Conservation (phyloP, 148 eudicot genomes). For the Euryodendron excelsum region DNA sequence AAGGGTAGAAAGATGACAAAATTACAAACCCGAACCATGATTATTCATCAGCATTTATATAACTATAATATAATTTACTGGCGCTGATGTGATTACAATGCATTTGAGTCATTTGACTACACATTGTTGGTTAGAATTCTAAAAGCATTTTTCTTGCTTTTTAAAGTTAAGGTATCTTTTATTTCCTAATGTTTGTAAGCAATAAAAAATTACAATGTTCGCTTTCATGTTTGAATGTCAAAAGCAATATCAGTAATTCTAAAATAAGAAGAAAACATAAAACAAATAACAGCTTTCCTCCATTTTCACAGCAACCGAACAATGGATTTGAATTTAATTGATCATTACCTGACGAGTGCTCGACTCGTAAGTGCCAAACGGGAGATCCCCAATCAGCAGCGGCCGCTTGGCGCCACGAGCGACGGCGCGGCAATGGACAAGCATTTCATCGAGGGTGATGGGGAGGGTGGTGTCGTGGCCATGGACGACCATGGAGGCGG, state of each 20-base stretch:
- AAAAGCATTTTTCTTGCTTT: neutral
- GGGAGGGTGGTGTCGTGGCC: constrained; percentile 89
- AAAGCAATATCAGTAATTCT: no score
- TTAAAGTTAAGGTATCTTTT: no score
- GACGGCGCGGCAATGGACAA: constrained; percentile 89
- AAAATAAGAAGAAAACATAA: no score
- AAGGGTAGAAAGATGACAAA: no score
- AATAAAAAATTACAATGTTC: no score
- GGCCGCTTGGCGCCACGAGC: constrained; percentile 84
- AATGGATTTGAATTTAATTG: neutral
- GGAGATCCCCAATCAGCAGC: constrained; percentile 89
- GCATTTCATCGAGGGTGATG: constrained; percentile 77
- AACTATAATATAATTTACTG: neutral
- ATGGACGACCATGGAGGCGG: constrained; percentile 93
- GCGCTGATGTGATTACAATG: neutral
- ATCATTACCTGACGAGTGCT: constrained; percentile 58
- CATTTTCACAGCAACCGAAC: neutral
- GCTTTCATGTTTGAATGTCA: no score
- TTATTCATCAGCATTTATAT: neutral
- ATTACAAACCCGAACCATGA: neutral
- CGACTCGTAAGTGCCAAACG: constrained; percentile 87
- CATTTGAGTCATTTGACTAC: no score
- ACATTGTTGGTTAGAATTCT: neutral
- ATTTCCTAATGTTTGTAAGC: no score
- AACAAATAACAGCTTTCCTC: neutral